Conservation (phyloP, 768 basidiomycete genomes). For the Xerocomus brunneocitrinus region DNA sequence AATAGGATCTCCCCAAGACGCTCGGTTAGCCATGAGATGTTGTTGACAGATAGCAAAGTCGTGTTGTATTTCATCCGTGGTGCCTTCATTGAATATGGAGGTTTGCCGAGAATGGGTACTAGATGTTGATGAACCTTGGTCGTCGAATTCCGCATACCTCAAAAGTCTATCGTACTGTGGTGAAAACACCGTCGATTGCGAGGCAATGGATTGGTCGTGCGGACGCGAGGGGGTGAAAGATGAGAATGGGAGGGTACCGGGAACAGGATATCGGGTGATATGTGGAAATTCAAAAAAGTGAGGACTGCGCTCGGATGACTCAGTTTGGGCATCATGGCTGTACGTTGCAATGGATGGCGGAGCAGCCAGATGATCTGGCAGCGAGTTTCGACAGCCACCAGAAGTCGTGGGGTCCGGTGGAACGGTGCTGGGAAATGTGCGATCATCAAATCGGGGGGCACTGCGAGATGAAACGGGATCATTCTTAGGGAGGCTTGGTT, state of each 20-base stretch:
- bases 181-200: constrained; percentile 5
- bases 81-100: constrained; percentile 4
- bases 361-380: constrained; percentile 11
- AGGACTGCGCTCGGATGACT: constrained; percentile 10
- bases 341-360: constrained; percentile 11
- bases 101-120: constrained; percentile 10
- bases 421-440: constrained; percentile 2
- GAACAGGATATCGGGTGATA: constrained; percentile 25
- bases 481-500: constrained; percentile 15
- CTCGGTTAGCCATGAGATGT: neutral
- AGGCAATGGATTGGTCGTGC: constrained; percentile 5
- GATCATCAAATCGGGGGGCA: constrained; percentile 8
- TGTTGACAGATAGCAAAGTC: neutral
- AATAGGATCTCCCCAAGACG: constrained; percentile 2
- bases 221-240: constrained; percentile 1
- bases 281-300: constrained; percentile 28
- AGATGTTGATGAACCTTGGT: constrained; percentile 9
- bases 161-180: constrained; percentile 11
- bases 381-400: constrained; percentile 12
- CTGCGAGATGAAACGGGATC: constrained; percentile 5
- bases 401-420: constrained; percentile 13
- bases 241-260: constrained; percentile 16
- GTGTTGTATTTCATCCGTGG: constrained; percentile 6
- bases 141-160: constrained; percentile 4
- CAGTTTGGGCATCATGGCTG: constrained; percentile 8